These are phyloP conservation scores for Kodamaea hsintzibuensis DNA, from an alignment of 805 yeast genomes.

Conservation along the genomic window DNA sequence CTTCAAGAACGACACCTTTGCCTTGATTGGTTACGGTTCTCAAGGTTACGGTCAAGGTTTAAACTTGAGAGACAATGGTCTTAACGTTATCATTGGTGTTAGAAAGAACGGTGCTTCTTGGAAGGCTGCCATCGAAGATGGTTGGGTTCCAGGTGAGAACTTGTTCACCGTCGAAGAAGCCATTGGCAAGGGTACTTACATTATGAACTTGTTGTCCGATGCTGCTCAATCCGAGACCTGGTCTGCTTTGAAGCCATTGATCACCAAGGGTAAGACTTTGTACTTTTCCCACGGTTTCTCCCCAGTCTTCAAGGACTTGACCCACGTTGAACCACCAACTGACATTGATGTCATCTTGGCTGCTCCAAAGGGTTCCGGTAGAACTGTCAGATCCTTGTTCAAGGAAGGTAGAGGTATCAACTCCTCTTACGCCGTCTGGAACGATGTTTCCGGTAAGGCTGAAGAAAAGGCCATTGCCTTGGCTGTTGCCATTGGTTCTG, in stretches of 20 bases:
- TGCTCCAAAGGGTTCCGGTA: slow-evolving; percentile 99
- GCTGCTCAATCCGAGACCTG: slow-evolving; percentile 99
- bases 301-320: slow-evolving; percentile 97
- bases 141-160: slow-evolving; percentile 99
- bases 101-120: slow-evolving; percentile 98
- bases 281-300: slow-evolving; percentile 99
- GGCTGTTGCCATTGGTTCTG: slow-evolving; percentile 99
- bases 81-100: slow-evolving; percentile 97
- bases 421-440: slow-evolving; percentile 99
- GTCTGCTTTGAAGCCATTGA: slow-evolving; percentile 79
- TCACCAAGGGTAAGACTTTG: slow-evolving; percentile 96
- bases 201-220: slow-evolving; percentile 97
- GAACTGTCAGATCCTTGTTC: slow-evolving; percentile 98
- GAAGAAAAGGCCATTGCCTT: slow-evolving; percentile 98
- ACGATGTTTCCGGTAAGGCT: slow-evolving; percentile 98
- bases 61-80: slow-evolving; percentile 98
- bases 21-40: slow-evolving; percentile 98
- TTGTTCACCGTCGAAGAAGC: slow-evolving; percentile 95
- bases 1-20: slow-evolving; percentile 97
- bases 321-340: slow-evolving; percentile 93
- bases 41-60: slow-evolving; percentile 99
- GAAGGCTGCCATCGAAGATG: slow-evolving; percentile 99
- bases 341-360: slow-evolving; percentile 96
- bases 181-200: slow-evolving; percentile 83
- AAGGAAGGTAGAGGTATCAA: slow-evolving; percentile 99